These are phyloP conservation scores for Xylaria castorea DNA, from an alignment of 495 filamentous ascomycete species.

Conservation along the genomic window DNA sequence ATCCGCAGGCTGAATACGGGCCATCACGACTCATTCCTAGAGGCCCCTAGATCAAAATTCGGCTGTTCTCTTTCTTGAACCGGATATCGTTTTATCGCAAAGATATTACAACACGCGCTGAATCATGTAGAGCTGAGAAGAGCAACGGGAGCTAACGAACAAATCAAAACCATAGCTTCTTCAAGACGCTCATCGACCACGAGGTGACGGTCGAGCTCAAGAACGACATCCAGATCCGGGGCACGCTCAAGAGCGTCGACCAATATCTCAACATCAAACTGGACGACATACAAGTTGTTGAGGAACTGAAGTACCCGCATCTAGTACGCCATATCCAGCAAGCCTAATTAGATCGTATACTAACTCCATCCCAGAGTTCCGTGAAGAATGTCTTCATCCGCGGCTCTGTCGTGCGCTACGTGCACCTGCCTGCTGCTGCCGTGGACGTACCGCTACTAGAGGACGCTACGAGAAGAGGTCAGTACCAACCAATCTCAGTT, in stretches of 20 bases:
- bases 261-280: conserved; percentile 99
- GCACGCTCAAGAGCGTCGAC: conserved; percentile 94
- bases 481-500: conserved; percentile 43
- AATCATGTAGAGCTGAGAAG: background rate
- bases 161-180: conserved; percentile 70
- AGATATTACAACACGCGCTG: background rate
- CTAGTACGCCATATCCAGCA: conserved; percentile 59
- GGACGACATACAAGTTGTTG: conserved; percentile 89
- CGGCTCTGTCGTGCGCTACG: conserved; percentile 94
- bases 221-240: conserved; percentile 96
- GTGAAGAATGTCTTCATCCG: conserved; percentile 98
- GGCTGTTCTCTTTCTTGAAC: background rate
- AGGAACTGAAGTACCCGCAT: conserved; percentile 92
- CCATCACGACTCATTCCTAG: background rate
- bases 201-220: conserved; percentile 96
- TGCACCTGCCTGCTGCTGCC: conserved; percentile 84
- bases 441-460: conserved; percentile 92
- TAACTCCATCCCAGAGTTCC: conserved; percentile 58
- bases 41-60: background rate
- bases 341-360: background rate
- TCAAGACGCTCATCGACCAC: conserved; percentile 98
- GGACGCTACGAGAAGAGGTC: conserved; percentile 94
- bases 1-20: too few species aligned
- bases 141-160: conserved; percentile 21
- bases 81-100: too few species aligned